A percentile compares a stretch with the other conserved stretches of the same genome.
phyloP scores from a whole-genome alignment of 345 rosid species.

The Hypericum androsaemum region DNA sequence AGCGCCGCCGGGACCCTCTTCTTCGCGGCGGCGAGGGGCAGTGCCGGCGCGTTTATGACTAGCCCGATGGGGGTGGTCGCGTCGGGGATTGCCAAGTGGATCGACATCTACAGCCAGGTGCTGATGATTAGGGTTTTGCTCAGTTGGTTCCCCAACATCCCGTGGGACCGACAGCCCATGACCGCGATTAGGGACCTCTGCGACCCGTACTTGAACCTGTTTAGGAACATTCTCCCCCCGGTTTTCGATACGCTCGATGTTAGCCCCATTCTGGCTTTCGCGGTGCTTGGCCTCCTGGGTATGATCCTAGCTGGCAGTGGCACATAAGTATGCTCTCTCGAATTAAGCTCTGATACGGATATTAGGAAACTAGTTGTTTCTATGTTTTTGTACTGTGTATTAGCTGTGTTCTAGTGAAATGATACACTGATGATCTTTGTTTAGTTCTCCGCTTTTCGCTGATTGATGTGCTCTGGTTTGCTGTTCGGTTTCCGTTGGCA shows the following conservation, averaged over 20 bases:
- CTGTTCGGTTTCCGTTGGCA: too few relatives aligned
- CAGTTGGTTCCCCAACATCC: constrained; percentile 92
- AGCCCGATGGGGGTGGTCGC: constrained; percentile 81
- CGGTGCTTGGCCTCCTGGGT: constrained; percentile 61
- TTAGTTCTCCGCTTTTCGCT: too few relatives aligned
- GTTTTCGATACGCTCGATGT: constrained; percentile 69
- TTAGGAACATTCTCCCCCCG: constrained; percentile 76
- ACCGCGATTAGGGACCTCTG: constrained; percentile 76
- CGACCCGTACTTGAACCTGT: constrained; percentile 80
- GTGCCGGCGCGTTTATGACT: constrained; percentile 43
- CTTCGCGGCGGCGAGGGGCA: constrained; percentile 52
- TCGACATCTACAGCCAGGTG: constrained; percentile 77
- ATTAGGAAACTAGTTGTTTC: too few relatives aligned
- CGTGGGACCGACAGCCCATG: constrained; percentile 82
- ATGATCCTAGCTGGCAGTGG: constrained; percentile 50
- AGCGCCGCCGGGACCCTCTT: constrained; percentile 37
- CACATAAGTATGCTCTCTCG: constrained; percentile 2
- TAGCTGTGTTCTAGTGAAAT: too few relatives aligned
- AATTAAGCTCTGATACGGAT: too few relatives aligned
- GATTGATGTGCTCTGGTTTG: too few relatives aligned
- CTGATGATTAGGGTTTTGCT: constrained; percentile 86
- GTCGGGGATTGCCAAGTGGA: constrained; percentile 78
- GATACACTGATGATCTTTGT: too few relatives aligned
- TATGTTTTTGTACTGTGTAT: too few relatives aligned
- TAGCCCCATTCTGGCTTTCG: constrained; percentile 77